phyloP scores from a whole-genome alignment of 1,139 yeast species.

The Blastobotrys raffinosifermentans region DNA sequence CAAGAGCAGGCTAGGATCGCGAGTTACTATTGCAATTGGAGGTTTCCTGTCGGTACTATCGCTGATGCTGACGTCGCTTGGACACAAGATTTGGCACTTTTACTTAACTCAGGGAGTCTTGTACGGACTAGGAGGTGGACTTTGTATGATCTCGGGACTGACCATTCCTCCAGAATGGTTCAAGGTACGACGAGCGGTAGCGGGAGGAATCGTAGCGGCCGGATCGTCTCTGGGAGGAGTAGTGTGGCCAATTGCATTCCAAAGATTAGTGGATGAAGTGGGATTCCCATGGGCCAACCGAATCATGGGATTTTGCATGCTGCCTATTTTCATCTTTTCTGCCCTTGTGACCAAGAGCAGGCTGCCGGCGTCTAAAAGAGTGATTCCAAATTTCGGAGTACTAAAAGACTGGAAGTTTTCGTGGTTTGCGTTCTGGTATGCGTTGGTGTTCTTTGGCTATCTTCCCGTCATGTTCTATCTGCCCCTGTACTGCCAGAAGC shows the following conservation, averaged over 20 bases:
- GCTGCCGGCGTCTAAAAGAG: constrained; percentile 26
- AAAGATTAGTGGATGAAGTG: constrained; percentile 23
- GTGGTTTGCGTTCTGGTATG: constrained; percentile 38
- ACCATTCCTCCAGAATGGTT: constrained; percentile 43
- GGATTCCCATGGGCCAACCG: constrained; percentile 35
- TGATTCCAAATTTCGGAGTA: background rate
- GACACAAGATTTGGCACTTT: constrained; percentile 2
- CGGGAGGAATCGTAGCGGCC: constrained; percentile 49
- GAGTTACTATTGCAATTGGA: constrained; percentile 35
- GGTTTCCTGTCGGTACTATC: constrained; percentile 43
- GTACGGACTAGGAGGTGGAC: constrained; percentile 44
- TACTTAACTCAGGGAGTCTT: constrained; percentile 44
- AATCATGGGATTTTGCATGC: constrained; percentile 39
- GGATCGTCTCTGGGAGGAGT: constrained; percentile 50
- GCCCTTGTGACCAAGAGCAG: constrained; percentile 34
- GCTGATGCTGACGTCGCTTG: constrained; percentile 19
- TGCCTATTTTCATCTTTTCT: constrained; percentile 20
- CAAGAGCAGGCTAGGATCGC: constrained; percentile 42
- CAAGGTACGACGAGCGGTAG: constrained; percentile 46
- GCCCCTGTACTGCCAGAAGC: constrained; percentile 52
- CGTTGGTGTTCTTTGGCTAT: constrained; percentile 33
- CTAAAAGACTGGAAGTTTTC: constrained; percentile 25
- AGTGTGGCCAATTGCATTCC: constrained; percentile 29
- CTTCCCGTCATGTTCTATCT: constrained; percentile 47
- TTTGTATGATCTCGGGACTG: constrained; percentile 37